Evolutionary conservation across 2,329 filamentous ascomycete genomes (phyloP).

Genomic region (Tolypocladium paradoxum): DNA sequence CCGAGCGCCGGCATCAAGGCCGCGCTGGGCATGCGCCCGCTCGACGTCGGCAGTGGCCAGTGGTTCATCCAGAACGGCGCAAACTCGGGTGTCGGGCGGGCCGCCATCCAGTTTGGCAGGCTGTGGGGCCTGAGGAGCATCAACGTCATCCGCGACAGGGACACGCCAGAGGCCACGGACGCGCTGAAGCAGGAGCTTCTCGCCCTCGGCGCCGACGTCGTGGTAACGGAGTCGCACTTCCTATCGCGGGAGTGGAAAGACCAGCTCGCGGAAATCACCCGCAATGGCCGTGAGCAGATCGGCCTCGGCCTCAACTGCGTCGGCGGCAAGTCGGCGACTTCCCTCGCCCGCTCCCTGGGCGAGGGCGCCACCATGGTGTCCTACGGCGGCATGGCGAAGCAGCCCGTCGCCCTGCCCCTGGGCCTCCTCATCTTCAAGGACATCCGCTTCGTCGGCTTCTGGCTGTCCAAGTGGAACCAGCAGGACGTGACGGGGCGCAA

Average conservation of each 20-base stretch:
- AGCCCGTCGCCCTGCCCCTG: slow-evolving; percentile 72
- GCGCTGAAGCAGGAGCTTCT: slow-evolving; percentile 40
- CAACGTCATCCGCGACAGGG: slow-evolving; percentile 72
- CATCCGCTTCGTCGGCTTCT: slow-evolving; percentile 82
- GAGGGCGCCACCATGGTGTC: slow-evolving; percentile 70
- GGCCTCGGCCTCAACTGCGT: slow-evolving; percentile 86
- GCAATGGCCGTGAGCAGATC: slow-evolving; percentile 59
- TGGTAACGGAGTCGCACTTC: slow-evolving; percentile 47
- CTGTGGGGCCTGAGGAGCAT: slow-evolving; percentile 87
- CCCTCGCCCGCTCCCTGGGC: slow-evolving; percentile 64
- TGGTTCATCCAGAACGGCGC: slow-evolving; percentile 98
- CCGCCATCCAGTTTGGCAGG: slow-evolving; percentile 76
- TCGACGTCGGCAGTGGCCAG: slow-evolving; percentile 46
- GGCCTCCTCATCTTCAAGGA: slow-evolving; percentile 90
- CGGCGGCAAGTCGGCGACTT: slow-evolving; percentile 72
- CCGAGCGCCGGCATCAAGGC: slow-evolving; percentile 32
- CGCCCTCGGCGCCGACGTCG: slow-evolving; percentile 44
- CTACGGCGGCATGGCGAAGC: slow-evolving; percentile 89
- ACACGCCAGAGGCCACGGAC: slow-evolving; percentile 52
- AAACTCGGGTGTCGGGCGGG: slow-evolving; percentile 84
- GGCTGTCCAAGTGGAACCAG: slow-evolving; percentile 86
- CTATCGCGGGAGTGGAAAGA: slow-evolving; percentile 49
- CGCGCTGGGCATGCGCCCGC: slow-evolving; percentile 33
- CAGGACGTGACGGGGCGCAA: slow-evolving; percentile 61
- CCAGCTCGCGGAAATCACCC: slow-evolving; percentile 53